Evolutionary conservation across 1,139 yeast species (phyloP), one percentile per base, ranked within the genome.

Genomic region (Debaryomycetaceae sp.): DNA sequence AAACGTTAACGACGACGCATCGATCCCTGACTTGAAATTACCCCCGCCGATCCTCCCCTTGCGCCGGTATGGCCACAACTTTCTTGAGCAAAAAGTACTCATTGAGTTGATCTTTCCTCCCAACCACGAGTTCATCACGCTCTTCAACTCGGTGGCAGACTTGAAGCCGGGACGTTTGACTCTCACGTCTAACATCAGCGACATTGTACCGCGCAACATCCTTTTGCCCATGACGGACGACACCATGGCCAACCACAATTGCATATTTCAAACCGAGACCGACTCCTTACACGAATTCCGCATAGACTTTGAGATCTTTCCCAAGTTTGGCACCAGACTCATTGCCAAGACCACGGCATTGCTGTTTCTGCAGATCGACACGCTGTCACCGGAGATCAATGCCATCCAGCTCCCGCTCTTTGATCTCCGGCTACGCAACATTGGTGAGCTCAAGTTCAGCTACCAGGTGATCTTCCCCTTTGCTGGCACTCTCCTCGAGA

Each of bases 11-110:
- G 23, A 16, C 10, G 5, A 8, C 7, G 8, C 5, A 8, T 71
- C 79, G 15, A 89, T 91, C 30, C 98, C 98, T 0, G 96, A 86
- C 46, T 69, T 91, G 36, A 78, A 88, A 21, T 66, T 91, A 35
- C 98, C 98, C 1, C 98, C 98, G 1, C 98, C 98, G 8, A 86
- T 91, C 33, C 76, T 91, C 30, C 98, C 98, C 1, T 64, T 91
- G 34, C 71, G 96, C 47, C 73, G 95, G 43, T 91, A 91, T 50
- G 98, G 98, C 6, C 98, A 91, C 58, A 91, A 88, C 56, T 91
- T 88, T 60, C 62, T 91, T 48, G 97, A 91, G 48, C 85, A 82
- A 50, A 86, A 84, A 48, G 86, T 85, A 3, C 77, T 88, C 42
- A 72, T 91, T 22, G 95, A 89, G 50, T 61, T 91, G 28, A 70